Percentiles rank a stretch among this genome's conserved stretches.
Conservation (phyloP, 2,329 filamentous ascomycete genomes). For the Blumeriella jaapii region DNA sequence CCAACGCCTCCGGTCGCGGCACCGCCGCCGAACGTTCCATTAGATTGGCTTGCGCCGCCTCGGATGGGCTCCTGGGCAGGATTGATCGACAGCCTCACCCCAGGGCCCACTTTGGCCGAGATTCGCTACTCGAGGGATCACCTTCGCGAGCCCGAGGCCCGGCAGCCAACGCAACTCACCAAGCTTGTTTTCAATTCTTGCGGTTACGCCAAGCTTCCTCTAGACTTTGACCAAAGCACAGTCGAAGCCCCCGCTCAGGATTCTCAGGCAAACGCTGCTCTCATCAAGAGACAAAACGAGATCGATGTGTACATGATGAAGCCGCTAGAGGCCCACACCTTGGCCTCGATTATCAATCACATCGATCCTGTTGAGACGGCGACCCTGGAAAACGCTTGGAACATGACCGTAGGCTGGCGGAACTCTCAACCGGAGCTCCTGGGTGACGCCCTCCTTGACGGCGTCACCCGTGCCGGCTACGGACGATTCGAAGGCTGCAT, state of each 20-base stretch:
- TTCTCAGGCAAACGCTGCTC: conserved; percentile 7
- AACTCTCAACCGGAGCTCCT: conserved; percentile 5
- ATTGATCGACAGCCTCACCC: conserved; percentile 38
- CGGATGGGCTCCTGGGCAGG: conserved; percentile 37
- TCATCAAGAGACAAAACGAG: conserved; percentile 19
- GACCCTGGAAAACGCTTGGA: conserved; percentile 22
- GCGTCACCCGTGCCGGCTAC: conserved; percentile 16
- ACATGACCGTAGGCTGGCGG: conserved; percentile 20
- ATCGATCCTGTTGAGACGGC: conserved; percentile 16
- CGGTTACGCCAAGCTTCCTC: conserved; percentile 23
- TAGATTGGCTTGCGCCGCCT: conserved; percentile 29
- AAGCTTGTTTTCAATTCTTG: conserved; percentile 24
- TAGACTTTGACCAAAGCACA: conserved; percentile 24
- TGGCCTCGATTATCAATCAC: conserved; percentile 21
- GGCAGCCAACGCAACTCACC: conserved; percentile 13
- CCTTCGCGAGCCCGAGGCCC: conserved; percentile 18
- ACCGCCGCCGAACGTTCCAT: conserved; percentile 9
- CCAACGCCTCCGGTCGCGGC: not conserved
- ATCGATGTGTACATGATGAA: conserved; percentile 25
- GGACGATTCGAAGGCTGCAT: conserved; percentile 24
- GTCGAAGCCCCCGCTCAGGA: conserved; percentile 12
- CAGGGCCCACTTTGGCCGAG: conserved; percentile 33
- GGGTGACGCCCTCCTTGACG: conserved; percentile 19
- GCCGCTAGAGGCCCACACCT: conserved; percentile 13
- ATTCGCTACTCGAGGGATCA: conserved; percentile 29